A percentile compares a stretch with the other conserved stretches of the same genome.
phyloP scores from a whole-genome alignment of 2,329 filamentous ascomycete genomes.

The Claviceps capensis region DNA sequence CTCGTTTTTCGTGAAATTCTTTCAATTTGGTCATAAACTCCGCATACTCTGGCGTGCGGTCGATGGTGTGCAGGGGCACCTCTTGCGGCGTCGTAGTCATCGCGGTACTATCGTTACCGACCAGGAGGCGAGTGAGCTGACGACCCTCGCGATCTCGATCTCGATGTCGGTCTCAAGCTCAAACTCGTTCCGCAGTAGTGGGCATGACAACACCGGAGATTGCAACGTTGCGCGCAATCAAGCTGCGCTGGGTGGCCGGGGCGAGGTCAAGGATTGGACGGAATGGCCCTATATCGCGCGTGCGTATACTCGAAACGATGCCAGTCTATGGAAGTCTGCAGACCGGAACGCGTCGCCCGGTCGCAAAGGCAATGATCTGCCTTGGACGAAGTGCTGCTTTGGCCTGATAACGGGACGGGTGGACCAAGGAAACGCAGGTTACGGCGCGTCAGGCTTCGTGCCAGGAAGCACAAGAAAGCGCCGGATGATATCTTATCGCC shows the following conservation, averaged over 20 bases:
- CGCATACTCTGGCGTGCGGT: slow-evolving; percentile 56
- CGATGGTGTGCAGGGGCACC: slow-evolving; percentile 32
- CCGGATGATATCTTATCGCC: background rate
- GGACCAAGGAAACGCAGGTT: background rate
- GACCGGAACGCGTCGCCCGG: slow-evolving; percentile 7
- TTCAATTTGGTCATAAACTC: slow-evolving; percentile 63
- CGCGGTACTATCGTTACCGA: slow-evolving; percentile 3
- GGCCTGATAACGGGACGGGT: background rate
- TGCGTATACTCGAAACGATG: slow-evolving; percentile 1
- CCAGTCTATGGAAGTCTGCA: background rate
- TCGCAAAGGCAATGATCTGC: slow-evolving; percentile 11
- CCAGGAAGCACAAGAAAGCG: background rate
- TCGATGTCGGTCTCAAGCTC: background rate
- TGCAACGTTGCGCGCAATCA: slow-evolving; percentile 2
- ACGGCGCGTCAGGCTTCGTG: slow-evolving; percentile 2
- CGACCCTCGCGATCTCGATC: background rate
- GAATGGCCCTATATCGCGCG: background rate
- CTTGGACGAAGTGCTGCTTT: slow-evolving; percentile 3
- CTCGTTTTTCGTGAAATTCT: slow-evolving; percentile 65
- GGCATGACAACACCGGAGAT: background rate
- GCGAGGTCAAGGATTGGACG: background rate
- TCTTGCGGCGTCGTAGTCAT: slow-evolving; percentile 19
- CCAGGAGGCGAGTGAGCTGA: background rate
- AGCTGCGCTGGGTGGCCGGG: background rate
- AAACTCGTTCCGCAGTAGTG: background rate